Evolutionary conservation across 1,284 basidiomycete genomes (phyloP), one percentile per base, ranked within the genome.

Genomic region (Rhodotorula mucilaginosa): DNA sequence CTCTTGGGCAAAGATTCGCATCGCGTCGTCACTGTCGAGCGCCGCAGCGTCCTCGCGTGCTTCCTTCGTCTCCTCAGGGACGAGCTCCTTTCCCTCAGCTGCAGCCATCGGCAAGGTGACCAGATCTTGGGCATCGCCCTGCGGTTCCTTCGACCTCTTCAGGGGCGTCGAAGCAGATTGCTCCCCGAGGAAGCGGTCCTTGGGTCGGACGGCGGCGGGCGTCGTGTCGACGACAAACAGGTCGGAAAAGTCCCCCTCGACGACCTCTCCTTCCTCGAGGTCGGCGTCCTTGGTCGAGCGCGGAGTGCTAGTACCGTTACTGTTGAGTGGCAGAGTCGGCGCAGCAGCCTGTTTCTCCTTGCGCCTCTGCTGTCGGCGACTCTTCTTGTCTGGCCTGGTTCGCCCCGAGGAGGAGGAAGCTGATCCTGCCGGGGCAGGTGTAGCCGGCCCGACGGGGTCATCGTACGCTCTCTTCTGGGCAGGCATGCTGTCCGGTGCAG

Each of bases 191-290:
- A 57, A 74, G 21, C 39, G 46, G 23, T 65, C 47, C 58, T 72
- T 60, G 7, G 54, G 54, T 39, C 47, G 34, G 13, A 76, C 70
- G 16, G 66, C 72, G 1, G 70, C 61, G 0, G 74, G 74, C 29
- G 72, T 70, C 13, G 70, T 70, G 21, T 76, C 74, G 67, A 74
- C 61, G 61, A 76, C 61, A 58, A 76, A 74, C 12, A 76, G 58
- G 61, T 67, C 70, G 23, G 48, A 52, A 39, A 73, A 73, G 60
- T 74, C 67, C 19, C 73, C 73, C 59, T 74, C 71, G 54, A 73
- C 71, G 51, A 72, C 61, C 57, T 74, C 66, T 26, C 72, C 72
- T 26, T 74, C 72, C 48, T 76, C 74, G 3, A 64, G 29, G 12
- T 58, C 68, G 10, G 31, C 63, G 8, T 67, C 39, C 51, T 54